Percentiles rank a stretch among this genome's conserved stretches.
Conservation (phyloP, 768 basidiomycete species). For the Suillus subaureus region DNA sequence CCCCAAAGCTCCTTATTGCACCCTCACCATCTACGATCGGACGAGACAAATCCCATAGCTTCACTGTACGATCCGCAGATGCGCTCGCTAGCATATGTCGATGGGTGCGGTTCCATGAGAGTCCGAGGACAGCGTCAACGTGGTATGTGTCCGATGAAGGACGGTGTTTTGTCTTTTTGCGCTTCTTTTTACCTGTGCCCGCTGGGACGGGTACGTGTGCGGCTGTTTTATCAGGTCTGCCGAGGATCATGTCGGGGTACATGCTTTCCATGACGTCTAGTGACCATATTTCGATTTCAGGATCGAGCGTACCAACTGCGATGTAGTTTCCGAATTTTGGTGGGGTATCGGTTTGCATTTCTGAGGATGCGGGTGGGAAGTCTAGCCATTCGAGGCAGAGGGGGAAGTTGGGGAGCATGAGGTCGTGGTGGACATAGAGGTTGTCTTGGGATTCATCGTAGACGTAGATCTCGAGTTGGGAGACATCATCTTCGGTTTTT, state of each 20-base stretch:
- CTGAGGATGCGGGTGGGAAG: conserved; percentile 71
- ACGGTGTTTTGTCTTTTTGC: conserved; percentile 80
- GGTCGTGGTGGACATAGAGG: conserved; percentile 95
- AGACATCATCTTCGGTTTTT: conserved; percentile 96
- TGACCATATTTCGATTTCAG: conserved; percentile 99
- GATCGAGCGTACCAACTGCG: conserved; percentile 95
- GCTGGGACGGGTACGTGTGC: conserved; percentile 76
- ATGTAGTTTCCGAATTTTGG: conserved; percentile 79
- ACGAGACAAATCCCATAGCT: conserved; percentile 92
- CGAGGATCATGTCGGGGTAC: conserved; percentile 91
- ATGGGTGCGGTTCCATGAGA: conserved; percentile 91
- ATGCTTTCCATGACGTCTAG: conserved; percentile 91
- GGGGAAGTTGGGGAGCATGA: conserved; percentile 96
- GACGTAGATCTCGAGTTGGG: conserved; percentile 93
- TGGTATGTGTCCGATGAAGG: conserved; percentile 67
- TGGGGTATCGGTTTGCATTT: conserved; percentile 34
- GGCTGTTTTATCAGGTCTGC: conserved; percentile 82
- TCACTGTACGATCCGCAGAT: conserved; percentile 93
- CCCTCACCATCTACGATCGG: conserved; percentile 53
- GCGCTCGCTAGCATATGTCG: conserved; percentile 91
- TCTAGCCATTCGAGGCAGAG: conserved; percentile 99
- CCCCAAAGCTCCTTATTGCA: conserved; percentile 75
- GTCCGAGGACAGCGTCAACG: conserved; percentile 89
- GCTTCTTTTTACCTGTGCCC: conserved; percentile 97
- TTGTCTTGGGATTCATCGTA: conserved; percentile 93